Base-by-base conservation (phyloP, 768 basidiomycete genomes). In the Hortiboletus flavorubellus region DNA sequence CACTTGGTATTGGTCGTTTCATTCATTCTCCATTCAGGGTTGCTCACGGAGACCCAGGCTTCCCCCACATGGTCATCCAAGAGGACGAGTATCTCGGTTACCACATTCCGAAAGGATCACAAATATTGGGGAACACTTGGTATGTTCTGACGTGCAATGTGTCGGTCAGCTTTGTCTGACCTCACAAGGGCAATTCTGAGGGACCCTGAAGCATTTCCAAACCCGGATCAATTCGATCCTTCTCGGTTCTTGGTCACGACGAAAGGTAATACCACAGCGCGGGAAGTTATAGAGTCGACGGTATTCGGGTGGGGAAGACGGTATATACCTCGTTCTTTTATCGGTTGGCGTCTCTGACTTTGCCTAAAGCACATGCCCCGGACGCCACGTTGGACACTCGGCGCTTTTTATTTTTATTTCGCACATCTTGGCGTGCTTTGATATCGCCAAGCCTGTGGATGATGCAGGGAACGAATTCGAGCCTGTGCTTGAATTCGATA, bases 11-110 rank as follows among this genome's bases (percentile, higher is more conserved):
- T 6, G 18, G 1, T 33, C 15, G 5, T 16, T 35, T 46, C 33
- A 10, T n/a, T 15, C 33, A 16, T 26, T 26, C 26, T 15, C 10
- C 8, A 37, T 30, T 31, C 21, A 0, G 21, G 8, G n/a, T 46
- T 15, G 7, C 18, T 56, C n/a, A 56, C 2, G 16, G 4, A 30
- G 4, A 59, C 5, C 50, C 72, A 52, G 80, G 78, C 8, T 42
- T 62, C 11, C 61, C 60, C 26, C 60, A 61, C 21, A 77, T 78
- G 55, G 69, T 71, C 12, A 80, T 74, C 50, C 55, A 62, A 23
- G 61, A 58, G 5, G 61, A 56, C 16, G 57, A 54, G 10, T 57
- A 51, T 11, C 50, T 58, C 5, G 78, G 74, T 2, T 77, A 53
- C 39, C 38, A 11, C 7, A 53, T 53, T 14, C 46, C 53, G 8